phyloP scores from a whole-genome alignment of 2,329 filamentous ascomycete species.

The Nannizziopsis barbatae region DNA sequence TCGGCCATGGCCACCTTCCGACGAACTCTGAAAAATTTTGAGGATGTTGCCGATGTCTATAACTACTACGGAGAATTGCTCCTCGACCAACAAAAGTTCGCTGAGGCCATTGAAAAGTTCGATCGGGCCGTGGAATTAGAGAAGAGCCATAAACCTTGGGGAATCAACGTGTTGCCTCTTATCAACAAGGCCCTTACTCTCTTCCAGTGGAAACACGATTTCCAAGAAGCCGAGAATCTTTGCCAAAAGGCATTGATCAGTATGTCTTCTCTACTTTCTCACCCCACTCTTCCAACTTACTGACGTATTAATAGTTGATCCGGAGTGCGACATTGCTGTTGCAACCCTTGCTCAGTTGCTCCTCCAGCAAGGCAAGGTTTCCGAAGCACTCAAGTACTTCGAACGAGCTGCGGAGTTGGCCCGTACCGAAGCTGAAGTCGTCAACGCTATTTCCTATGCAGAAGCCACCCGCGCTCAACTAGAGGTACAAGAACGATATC shows the following conservation, averaged over 20 bases:
- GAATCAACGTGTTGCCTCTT: conserved; percentile 92
- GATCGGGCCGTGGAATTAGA: conserved; percentile 98
- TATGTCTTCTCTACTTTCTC: conserved; percentile 41
- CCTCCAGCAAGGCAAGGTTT: conserved; percentile 94
- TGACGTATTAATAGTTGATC: conserved; percentile 57
- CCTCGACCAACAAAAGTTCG: conserved; percentile 89
- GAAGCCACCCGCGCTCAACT: conserved; percentile 94
- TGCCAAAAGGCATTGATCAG: conserved; percentile 96
- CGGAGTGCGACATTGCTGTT: conserved; percentile 96
- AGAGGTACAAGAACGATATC: conserved; percentile 79
- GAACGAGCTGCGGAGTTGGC: conserved; percentile 91
- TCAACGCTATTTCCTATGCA: conserved; percentile 92
- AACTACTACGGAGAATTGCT: conserved; percentile 98
- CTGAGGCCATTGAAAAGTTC: conserved; percentile 94
- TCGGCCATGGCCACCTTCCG: conserved; percentile 98
- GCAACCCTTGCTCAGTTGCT: conserved; percentile 97
- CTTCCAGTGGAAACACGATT: conserved; percentile 98
- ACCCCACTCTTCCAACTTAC: conserved; percentile 26
- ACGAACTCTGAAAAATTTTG: conserved; percentile 95
- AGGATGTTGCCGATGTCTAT: conserved; percentile 92
- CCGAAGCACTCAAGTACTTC: conserved; percentile 90
- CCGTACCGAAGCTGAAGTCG: conserved; percentile 85
- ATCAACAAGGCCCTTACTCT: conserved; percentile 97
- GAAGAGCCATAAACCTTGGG: conserved; percentile 82
- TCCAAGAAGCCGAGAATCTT: conserved; percentile 83